These are phyloP conservation scores for Hamigera avellanea DNA, from an alignment of 495 filamentous ascomycete species.

Conservation along the genomic window DNA sequence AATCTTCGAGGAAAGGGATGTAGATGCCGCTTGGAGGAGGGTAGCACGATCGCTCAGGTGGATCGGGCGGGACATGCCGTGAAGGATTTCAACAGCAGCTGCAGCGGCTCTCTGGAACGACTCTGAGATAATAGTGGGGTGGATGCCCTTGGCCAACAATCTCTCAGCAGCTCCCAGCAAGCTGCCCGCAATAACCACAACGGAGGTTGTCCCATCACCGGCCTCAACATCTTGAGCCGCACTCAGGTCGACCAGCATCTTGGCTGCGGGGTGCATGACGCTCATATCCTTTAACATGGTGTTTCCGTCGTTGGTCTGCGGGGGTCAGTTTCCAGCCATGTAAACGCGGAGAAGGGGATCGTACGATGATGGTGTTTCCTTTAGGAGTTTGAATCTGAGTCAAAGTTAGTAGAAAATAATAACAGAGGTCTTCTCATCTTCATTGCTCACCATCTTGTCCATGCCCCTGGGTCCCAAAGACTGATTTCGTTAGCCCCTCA, in stretches of 20 bases:
- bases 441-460: conserved; percentile 81
- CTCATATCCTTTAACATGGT: conserved; percentile 98
- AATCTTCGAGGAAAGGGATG: conserved; percentile 96
- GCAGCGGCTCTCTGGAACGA: conserved; percentile 91
- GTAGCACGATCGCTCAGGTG: conserved; percentile 76
- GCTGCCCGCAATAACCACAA: conserved; percentile 94
- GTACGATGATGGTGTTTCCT: conserved; percentile 86
- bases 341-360: conserved; percentile 9
- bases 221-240: conserved; percentile 97
- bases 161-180: conserved; percentile 87
- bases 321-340: conserved; percentile 15
- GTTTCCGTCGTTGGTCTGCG: conserved; percentile 88
- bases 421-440: neutral
- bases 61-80: conserved; percentile 92
- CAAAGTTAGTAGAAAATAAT: conserved; percentile 12
- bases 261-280: conserved; percentile 95
- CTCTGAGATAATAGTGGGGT: conserved; percentile 95
- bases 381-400: conserved; percentile 78
- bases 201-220: conserved; percentile 95
- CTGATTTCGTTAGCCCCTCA: conserved; percentile 39
- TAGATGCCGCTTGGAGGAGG: conserved; percentile 91
- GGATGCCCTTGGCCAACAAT: conserved; percentile 82
- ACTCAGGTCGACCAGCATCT: conserved; percentile 96
- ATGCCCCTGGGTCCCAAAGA: conserved; percentile 68
- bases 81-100: conserved; percentile 77